phyloP scores from a whole-genome alignment of 2,329 filamentous ascomycete species.

The Botrytis cinerea region DNA sequence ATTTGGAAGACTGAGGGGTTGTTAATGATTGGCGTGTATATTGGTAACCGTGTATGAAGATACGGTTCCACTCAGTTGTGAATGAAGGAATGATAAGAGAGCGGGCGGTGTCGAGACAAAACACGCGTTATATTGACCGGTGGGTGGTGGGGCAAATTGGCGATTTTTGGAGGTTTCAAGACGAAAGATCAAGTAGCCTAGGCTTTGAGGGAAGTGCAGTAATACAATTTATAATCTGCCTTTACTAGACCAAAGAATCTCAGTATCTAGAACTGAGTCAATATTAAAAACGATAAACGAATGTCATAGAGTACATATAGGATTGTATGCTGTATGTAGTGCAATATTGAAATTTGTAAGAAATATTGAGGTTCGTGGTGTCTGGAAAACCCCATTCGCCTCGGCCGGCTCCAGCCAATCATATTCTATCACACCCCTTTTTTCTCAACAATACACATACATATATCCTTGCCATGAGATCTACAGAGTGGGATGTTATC shows the following conservation, averaged over 20 bases:
- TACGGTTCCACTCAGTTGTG: neutral
- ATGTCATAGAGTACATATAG: neutral
- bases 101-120: constrained; percentile 1
- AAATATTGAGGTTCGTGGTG: neutral
- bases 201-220: neutral
- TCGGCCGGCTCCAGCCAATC: constrained; percentile 2
- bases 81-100: neutral
- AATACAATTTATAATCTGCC: neutral
- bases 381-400: neutral
- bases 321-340: neutral
- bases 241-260: neutral
- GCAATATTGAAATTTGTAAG: neutral
- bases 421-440: neutral
- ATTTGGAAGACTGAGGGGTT: too few relatives aligned
- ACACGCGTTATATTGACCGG: neutral
- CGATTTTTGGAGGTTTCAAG: constrained; percentile 5
- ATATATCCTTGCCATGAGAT: neutral
- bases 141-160: constrained; percentile 4
- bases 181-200: neutral
- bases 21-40: neutral
- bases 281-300: neutral
- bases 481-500: neutral
- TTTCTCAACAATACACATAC: neutral
- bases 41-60: constrained; percentile 4
- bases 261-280: neutral